phyloP scores from a whole-genome alignment of 2,329 filamentous ascomycete species.

The Botrytis fragariae region DNA sequence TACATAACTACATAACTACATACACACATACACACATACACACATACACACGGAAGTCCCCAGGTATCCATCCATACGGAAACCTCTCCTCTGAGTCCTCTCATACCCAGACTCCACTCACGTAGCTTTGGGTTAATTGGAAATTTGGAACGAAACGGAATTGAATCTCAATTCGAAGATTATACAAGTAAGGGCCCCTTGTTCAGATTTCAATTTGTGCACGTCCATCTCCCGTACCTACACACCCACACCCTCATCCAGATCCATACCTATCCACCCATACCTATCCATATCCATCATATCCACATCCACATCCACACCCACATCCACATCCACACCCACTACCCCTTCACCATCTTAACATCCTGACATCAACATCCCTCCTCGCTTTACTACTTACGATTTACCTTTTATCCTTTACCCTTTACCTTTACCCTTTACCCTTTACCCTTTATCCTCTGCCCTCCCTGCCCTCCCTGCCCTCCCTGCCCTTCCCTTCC shows the following conservation, averaged over 20 bases:
- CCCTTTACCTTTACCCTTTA: too few relatives aligned
- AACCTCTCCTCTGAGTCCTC: neutral
- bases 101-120: neutral
- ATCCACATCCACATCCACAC: neutral
- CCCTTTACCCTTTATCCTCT: too few relatives aligned
- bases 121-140: neutral
- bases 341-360: neutral
- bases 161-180: neutral
- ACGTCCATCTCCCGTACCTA: conserved; percentile 12
- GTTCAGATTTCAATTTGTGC: conserved; percentile 13
- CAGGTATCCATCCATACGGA: neutral
- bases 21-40: neutral
- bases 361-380: neutral
- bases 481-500: neutral
- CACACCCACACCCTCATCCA: neutral
- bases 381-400: neutral
- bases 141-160: neutral
- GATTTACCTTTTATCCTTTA: too few relatives aligned
- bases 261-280: neutral
- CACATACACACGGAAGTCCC: neutral
- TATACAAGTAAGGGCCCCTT: neutral
- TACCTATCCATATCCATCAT: neutral
- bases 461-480: neutral
- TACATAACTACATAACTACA: neutral
- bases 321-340: too few relatives aligned